phyloP scores from a whole-genome alignment of 2,329 filamentous ascomycete species.

The Verticillium zaregamsianum region DNA sequence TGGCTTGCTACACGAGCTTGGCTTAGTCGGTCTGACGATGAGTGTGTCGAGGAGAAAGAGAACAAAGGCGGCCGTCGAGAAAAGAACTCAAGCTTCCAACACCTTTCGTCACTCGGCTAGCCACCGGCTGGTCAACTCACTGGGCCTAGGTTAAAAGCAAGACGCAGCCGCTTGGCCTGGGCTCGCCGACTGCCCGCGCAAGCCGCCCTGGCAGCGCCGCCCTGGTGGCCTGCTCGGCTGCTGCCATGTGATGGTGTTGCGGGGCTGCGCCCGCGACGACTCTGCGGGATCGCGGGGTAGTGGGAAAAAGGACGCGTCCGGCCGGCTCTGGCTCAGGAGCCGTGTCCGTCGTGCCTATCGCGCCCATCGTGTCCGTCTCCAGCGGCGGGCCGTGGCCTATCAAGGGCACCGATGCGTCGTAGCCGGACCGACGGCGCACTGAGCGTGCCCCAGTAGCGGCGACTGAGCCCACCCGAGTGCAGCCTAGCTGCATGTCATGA shows the following conservation, averaged over 20 bases:
- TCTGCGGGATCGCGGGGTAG: conserved; percentile 6
- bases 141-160: neutral
- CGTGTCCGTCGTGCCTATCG: neutral
- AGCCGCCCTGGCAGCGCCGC: neutral
- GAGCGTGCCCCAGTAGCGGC: neutral
- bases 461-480: neutral
- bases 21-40: neutral
- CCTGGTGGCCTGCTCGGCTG: neutral
- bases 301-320: neutral
- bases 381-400: neutral
- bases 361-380: neutral
- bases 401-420: neutral
- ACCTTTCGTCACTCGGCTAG: neutral
- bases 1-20: neutral
- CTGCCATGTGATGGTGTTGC: conserved; percentile 1
- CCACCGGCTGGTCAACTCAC: neutral
- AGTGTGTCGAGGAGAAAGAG: neutral
- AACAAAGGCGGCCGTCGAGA: neutral
- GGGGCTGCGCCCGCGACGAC: neutral
- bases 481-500: conserved; percentile 11
- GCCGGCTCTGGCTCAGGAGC: neutral
- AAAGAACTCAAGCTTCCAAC: neutral
- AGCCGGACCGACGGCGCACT: neutral
- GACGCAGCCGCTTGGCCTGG: neutral
- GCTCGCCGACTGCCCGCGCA: neutral